Evolutionary conservation across 768 basidiomycete species (phyloP), one percentile per base, ranked within the genome.

Genomic region (Xanthoconium purpureum): DNA sequence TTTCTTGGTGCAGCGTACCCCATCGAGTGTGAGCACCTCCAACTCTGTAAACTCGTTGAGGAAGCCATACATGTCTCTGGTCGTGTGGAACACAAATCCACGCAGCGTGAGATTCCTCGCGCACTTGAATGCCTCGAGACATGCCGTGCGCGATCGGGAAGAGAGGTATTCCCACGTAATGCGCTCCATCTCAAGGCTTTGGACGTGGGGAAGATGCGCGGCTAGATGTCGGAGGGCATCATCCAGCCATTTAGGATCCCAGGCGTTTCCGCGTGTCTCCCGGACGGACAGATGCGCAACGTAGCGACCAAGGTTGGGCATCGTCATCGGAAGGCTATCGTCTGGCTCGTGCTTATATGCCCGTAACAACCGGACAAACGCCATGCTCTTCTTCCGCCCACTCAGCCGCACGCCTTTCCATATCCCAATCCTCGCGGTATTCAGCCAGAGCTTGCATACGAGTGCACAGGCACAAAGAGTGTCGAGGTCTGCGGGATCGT

Each of bases 301-400:
- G 24, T 91, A 89, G 63, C 85, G 85, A 24, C 80, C 80, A 11
- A 73, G 81, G 37, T 79, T 90, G 8, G 80, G 82, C 36, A 63
- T 87, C 5, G 71, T 80, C 57, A 39, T 33, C 12, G 55, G 42
- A 29, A 24, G 33, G 50, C 80, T 83, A 5, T 70, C 47, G 1
- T n/a, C 36, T 13, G 54, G 29, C 10, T 42, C 52, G 47, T 35
- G 57, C n/a, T 9, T 39, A 47, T 71, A 71, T 13, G 56, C 52
- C 12, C 20, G 49, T 9, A 71, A 30, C 20, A 71, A 37, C 43
- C 52, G 54, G 37, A 67, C 33, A 14, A 71, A 56, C 1, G 55
- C 57, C 57, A 55, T 67, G 28, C 67, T 65, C 46, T 52, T 67
- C 45, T 55, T 57, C 18, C 62, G 42, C 5, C 47, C 42, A 18